phyloP scores from a whole-genome alignment of 257 asterid species.

The Schizonepeta tenuifolia region DNA sequence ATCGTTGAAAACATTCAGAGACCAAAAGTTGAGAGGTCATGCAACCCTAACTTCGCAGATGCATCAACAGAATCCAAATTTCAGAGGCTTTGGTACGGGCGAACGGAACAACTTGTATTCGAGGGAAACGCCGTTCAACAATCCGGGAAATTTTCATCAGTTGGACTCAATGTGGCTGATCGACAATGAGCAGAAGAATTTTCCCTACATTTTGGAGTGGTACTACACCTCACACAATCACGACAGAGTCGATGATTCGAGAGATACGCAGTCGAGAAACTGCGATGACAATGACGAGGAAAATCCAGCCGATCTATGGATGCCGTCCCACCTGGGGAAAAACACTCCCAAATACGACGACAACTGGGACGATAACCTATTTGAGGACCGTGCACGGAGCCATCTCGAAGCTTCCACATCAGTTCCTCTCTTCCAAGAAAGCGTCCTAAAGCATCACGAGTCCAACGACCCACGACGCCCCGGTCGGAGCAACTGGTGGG shows the following conservation, averaged over 20 bases:
- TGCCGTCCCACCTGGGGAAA: constrained; percentile 40
- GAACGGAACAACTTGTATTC: constrained; percentile 48
- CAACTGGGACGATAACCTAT: constrained; percentile 57
- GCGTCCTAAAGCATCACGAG: constrained; percentile 58
- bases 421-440: constrained; percentile 70
- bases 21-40: constrained; percentile 63
- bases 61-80: constrained; percentile 51
- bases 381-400: constrained; percentile 50
- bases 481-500: constrained; percentile 77
- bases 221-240: constrained; percentile 71
- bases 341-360: constrained; percentile 35
- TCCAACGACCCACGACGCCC: constrained; percentile 33
- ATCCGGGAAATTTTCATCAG: constrained; percentile 46
- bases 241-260: constrained; percentile 36
- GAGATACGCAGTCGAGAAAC: constrained; percentile 37
- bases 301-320: constrained; percentile 46
- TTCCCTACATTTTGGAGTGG: constrained; percentile 88
- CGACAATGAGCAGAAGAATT: constrained; percentile 59
- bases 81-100: constrained; percentile 40
- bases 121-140: constrained; percentile 43
- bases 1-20: constrained; percentile 62
- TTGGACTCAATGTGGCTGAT: constrained; percentile 67
- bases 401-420: constrained; percentile 76
- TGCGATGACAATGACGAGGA: constrained; percentile 44
- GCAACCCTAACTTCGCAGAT: constrained; percentile 38